Evolutionary conservation across 768 basidiomycete genomes (phyloP), one percentile per base, ranked within the genome.

Genomic region (Mycena amicta): DNA sequence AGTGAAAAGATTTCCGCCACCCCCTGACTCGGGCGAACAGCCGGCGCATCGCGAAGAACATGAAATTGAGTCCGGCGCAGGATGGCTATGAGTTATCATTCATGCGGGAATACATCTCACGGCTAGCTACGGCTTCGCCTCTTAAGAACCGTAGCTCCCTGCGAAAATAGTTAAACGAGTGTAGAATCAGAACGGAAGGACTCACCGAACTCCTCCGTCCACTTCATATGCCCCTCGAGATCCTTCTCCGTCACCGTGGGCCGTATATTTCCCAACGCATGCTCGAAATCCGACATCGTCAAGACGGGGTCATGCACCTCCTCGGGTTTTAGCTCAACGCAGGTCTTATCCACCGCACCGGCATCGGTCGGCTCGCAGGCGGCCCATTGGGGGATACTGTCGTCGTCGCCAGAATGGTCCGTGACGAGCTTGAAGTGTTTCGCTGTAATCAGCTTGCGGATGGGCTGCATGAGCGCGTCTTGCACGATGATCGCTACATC

Each of bases 401-500:
- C 29, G 15, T 53, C 57, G 57, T 52, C 45, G 59, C 0, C 62
- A 63, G 6, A 40, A 18, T 29, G 33, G 8, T 37, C 33, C n/a
- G n/a, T n/a, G 8, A 82, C 70, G 46, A 70, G 74, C 68, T 90
- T 89, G 74, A 92, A 92, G 71, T 92, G 91, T 4, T 90, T 92
- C 4, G 91, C 89, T 18, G 85, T 80, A n/a, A 92, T 77, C 30
- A 92, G 87, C 67, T 92, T 92, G 53, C 90, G 83, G 8, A 92
- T 87, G 2, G 90, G 90, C 68, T 92, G 90, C 90, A 92, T 92
- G 62, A 92, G 77, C 1, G 90, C 90, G 59, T 92, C 90, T 41
- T 88, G 83, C 16, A 92, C 90, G 31, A 92, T 77, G 64, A 91
- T 84, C 2, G 90, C 83, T 49, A 92, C 86, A 71, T 92, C 90